Conservation (phyloP, 352 stramenopile species). For the Peronospora destructor region DNA sequence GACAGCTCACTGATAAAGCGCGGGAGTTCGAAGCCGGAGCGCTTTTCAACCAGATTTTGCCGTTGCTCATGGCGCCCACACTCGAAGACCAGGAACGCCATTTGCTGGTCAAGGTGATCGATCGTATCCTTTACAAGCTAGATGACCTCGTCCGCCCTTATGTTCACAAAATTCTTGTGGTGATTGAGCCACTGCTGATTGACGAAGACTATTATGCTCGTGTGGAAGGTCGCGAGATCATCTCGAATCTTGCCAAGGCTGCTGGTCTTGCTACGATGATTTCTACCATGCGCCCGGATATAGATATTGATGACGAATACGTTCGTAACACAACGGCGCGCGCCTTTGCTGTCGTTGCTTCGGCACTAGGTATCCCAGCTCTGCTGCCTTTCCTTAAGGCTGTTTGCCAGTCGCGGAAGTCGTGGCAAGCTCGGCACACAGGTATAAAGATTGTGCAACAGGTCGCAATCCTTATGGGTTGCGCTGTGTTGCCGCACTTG, state of each 20-base stretch:
- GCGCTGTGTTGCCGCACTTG: slow-evolving; percentile 95
- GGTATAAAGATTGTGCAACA: slow-evolving; percentile 99
- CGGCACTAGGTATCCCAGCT: slow-evolving; percentile 94
- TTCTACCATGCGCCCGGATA: slow-evolving; percentile 98
- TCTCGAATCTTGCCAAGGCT: slow-evolving; percentile 98
- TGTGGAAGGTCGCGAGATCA: slow-evolving; percentile 98
- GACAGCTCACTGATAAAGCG: slow-evolving; percentile 97
- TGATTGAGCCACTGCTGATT: slow-evolving; percentile 99
- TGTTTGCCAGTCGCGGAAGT: slow-evolving; percentile 97
- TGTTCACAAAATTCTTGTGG: slow-evolving; percentile 98
- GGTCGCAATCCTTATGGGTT: slow-evolving; percentile 98
- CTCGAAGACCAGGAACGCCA: slow-evolving; percentile 99
- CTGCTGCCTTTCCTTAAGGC: slow-evolving; percentile 98
- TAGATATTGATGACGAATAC: slow-evolving; percentile 98
- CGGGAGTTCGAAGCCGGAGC: slow-evolving; percentile 93
- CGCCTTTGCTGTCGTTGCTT: slow-evolving; percentile 98
- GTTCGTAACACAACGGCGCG: slow-evolving; percentile 97
- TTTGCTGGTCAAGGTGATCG: slow-evolving; percentile 99
- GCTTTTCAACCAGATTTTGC: slow-evolving; percentile 99
- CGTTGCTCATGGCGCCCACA: slow-evolving; percentile 96
- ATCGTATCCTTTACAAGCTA: slow-evolving; percentile 98
- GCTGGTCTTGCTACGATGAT: slow-evolving; percentile 99
- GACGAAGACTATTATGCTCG: slow-evolving; percentile 99
- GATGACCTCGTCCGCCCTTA: slow-evolving; percentile 98
- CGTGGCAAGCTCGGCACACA: slow-evolving; percentile 98